Evolutionary conservation across 257 asterid genomes (phyloP).

Genomic region (Salvia splendens): DNA sequence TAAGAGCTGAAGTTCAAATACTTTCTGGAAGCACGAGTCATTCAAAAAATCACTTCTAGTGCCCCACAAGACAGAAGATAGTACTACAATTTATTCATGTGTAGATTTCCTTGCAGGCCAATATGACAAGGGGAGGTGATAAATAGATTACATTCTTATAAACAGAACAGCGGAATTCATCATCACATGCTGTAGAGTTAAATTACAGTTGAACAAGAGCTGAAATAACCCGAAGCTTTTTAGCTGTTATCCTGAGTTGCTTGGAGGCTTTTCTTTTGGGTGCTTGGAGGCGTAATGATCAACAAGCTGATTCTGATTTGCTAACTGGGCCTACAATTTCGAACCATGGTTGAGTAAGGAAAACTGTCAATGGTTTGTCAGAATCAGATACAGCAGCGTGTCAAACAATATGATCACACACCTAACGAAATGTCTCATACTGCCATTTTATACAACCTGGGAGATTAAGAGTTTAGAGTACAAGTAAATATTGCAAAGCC

Average conservation of each 20-base stretch:
- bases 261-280: conserved; percentile 87
- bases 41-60: background rate
- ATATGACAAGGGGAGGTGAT: background rate
- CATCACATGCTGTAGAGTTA: background rate
- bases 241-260: conserved; percentile 61
- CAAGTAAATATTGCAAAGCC: background rate
- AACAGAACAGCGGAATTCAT: conserved; percentile 32
- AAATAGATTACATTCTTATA: conserved; percentile 31
- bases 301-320: conserved; percentile 79
- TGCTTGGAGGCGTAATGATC: conserved; percentile 93
- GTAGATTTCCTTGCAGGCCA: conserved; percentile 13
- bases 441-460: background rate
- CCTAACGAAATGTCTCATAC: background rate
- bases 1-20: background rate
- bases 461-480: background rate
- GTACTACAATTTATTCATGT: conserved; percentile 31
- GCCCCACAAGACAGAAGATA: conserved; percentile 13
- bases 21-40: background rate
- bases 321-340: conserved; percentile 68
- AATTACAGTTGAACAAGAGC: conserved; percentile 32
- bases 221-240: background rate
- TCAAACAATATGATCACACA: background rate
- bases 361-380: background rate
- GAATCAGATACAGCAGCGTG: background rate
- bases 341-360: background rate